phyloP scores from a whole-genome alignment of 1,284 basidiomycete genomes.

The Ceratorhiza oryzae-sativae region DNA sequence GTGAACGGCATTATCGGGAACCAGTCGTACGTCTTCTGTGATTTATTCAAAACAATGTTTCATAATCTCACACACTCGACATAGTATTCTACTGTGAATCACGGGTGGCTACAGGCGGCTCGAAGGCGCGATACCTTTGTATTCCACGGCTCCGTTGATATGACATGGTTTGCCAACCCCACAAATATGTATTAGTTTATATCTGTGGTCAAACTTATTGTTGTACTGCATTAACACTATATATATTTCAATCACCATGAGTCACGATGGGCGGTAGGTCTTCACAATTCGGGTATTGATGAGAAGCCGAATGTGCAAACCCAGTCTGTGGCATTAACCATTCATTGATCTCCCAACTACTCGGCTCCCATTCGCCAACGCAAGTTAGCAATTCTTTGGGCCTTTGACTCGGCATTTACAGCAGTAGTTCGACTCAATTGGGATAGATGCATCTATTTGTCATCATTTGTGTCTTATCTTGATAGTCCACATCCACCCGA shows the following conservation, averaged over 20 bases:
- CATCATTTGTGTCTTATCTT: not conserved
- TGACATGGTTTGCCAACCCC: not conserved
- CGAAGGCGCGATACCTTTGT: slow-evolving; percentile 7
- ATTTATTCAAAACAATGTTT: not conserved
- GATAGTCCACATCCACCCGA: not conserved
- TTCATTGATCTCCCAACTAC: not conserved
- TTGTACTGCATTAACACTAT: not conserved
- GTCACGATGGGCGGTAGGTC: not conserved
- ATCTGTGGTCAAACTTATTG: not conserved
- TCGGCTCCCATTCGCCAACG: too few relatives aligned
- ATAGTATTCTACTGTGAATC: not conserved
- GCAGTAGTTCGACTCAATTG: not conserved
- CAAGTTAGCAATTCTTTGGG: too few relatives aligned
- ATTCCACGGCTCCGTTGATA: not conserved
- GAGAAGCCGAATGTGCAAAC: not conserved
- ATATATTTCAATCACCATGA: not conserved
- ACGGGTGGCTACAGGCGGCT: slow-evolving; percentile 1
- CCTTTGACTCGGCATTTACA: not conserved
- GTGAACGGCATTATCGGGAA: slow-evolving; percentile 4
- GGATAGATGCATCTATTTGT: not conserved
- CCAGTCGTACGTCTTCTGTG: slow-evolving; percentile 8
- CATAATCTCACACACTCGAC: not conserved
- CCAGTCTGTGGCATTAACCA: too few relatives aligned
- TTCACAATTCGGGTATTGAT: not conserved
- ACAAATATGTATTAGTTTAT: not conserved